Conservation (phyloP, 805 yeast genomes). For the Yarrowia phangngaensis region DNA sequence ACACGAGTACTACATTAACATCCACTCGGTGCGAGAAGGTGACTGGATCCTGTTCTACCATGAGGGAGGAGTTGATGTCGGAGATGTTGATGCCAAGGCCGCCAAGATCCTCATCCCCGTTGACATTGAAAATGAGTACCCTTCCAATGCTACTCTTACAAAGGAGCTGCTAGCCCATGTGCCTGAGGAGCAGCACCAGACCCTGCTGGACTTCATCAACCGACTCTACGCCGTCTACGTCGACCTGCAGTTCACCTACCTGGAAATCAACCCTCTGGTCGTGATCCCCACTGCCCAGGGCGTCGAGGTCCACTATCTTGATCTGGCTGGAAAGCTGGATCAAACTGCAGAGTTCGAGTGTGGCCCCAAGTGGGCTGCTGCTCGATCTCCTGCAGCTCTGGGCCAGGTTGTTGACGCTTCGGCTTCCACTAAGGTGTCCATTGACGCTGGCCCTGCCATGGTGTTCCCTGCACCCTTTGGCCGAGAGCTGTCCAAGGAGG, state of each 20-base stretch:
- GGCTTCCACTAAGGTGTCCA: slow-evolving; percentile 33
- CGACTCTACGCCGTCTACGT: slow-evolving; percentile 48
- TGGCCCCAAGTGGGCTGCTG: slow-evolving; percentile 49
- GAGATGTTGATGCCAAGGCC: slow-evolving; percentile 48
- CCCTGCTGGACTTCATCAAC: slow-evolving; percentile 46
- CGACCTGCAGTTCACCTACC: slow-evolving; percentile 47
- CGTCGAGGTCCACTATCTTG: slow-evolving; percentile 47
- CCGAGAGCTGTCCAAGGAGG: slow-evolving; percentile 45
- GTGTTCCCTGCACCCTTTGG: slow-evolving; percentile 50
- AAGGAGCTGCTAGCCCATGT: slow-evolving; percentile 41
- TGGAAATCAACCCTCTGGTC: slow-evolving; percentile 47
- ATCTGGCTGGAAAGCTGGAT: slow-evolving; percentile 48
- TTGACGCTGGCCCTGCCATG: slow-evolving; percentile 49
- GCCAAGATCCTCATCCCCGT: slow-evolving; percentile 45
- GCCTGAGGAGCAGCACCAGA: slow-evolving; percentile 43
- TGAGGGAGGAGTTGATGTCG: slow-evolving; percentile 50
- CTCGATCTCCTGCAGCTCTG: slow-evolving; percentile 44
- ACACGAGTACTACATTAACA: slow-evolving; percentile 48
- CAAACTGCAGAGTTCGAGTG: slow-evolving; percentile 50
- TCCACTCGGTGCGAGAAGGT: slow-evolving; percentile 48
- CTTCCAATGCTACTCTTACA: slow-evolving; percentile 41
- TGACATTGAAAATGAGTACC: slow-evolving; percentile 43
- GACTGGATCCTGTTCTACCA: slow-evolving; percentile 48
- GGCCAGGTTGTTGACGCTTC: slow-evolving; percentile 37
- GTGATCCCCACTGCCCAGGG: slow-evolving; percentile 43